Base-by-base conservation (phyloP, 495 filamentous ascomycete genomes). In the Annulohypoxylon stygium region DNA sequence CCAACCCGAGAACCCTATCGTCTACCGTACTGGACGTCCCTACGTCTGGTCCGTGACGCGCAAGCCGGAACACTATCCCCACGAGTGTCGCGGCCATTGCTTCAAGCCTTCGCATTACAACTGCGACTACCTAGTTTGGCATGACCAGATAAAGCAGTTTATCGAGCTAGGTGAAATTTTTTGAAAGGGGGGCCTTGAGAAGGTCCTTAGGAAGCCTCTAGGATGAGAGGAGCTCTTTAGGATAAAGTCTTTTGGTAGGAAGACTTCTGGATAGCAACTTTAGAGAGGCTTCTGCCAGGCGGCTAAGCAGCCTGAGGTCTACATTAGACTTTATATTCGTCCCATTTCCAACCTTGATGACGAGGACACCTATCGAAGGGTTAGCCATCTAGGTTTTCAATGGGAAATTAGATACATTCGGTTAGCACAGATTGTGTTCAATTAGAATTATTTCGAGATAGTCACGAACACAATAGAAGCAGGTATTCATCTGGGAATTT, bases 401-500 rank as follows among this genome's bases (percentile, higher is more conserved):
- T n/a, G 39, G 18, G 14, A 4, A 50, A 33, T 45, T 61, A 58
- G 57, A 62, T 10, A 48, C 39, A 3, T 33, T 5, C 20, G 14
- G 26, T 70, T 54, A 64, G 67, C 50, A 50, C 34, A 36, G 10
- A 6, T 62, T 2, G 9, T 57, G 33, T 68, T 4, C 14, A 51
- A 14, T 14, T 39, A 23, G 1, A 45, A n/a, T 43, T n/a, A 41
- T 50, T 33, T 10, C 14, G 3, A 59, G 50, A 48, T 30, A 26
- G 12, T 69, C 70, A 73, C 70, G 45, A 33, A 8, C 53, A 4
- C 36, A 43, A 34, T 33, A 34, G 39, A 36, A 53, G 25, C n/a
- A 4, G 30, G 2, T n/a, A 3, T 10, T 50, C 37, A 55, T 61
- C 33, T 26, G 53, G 64, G 69, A 67, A 73, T 47, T 51, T 18